Evolutionary conservation across 192 early-diverging fungal genomes (phyloP).

Genomic region (Podila epicladia): DNA sequence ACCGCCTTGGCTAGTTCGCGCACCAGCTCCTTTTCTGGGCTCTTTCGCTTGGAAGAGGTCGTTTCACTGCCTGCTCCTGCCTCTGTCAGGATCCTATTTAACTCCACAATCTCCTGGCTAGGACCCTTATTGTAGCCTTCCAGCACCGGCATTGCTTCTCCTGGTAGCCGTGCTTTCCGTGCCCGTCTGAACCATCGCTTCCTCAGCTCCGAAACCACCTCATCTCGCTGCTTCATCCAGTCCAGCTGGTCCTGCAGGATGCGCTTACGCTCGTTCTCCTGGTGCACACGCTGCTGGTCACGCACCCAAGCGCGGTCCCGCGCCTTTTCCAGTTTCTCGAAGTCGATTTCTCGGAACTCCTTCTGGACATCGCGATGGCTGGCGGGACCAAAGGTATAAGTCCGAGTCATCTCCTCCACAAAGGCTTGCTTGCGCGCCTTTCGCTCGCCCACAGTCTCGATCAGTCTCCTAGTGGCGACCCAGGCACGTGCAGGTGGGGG

Average conservation of each 20-base stretch:
- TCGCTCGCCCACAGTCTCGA: background rate
- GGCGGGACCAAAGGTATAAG: background rate
- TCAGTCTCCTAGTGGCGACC: background rate
- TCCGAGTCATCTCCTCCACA: background rate
- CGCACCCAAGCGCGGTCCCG: background rate
- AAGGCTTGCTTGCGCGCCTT: background rate
- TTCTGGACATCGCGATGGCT: conserved; percentile 1
- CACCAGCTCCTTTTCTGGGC: background rate
- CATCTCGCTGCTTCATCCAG: background rate
- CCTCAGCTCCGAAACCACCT: background rate
- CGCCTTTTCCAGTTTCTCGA: background rate
- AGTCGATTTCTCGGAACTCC: background rate
- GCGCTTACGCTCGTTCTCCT: background rate
- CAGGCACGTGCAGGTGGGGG: background rate
- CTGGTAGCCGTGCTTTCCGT: background rate
- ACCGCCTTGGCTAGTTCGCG: background rate
- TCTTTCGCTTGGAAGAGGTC: background rate
- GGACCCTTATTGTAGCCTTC: too few relatives aligned
- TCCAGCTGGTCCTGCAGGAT: conserved; percentile 3
- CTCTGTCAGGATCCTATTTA: too few relatives aligned
- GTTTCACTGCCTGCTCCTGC: background rate
- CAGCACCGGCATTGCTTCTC: too few relatives aligned
- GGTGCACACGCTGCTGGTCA: background rate
- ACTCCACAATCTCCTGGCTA: too few relatives aligned
- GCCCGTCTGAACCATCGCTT: background rate